Conservation (phyloP, 129 eudicot species). For the Scalesia atractyloides region DNA sequence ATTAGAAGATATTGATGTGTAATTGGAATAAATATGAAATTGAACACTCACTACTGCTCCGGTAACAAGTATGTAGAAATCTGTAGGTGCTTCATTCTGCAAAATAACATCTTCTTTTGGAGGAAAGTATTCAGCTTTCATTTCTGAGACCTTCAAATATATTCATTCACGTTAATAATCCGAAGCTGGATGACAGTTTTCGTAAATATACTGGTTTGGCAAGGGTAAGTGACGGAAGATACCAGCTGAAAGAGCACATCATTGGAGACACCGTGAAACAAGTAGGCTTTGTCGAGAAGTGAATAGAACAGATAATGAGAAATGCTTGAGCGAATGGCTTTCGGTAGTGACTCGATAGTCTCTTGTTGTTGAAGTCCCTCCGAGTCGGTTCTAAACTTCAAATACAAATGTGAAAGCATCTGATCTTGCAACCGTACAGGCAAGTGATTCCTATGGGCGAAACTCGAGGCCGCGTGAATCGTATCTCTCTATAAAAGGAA, state of each 20-base stretch:
- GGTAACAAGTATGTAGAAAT: constrained; percentile 71
- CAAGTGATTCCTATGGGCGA: constrained; percentile 66
- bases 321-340: constrained; percentile 71
- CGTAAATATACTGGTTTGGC: neutral
- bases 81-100: constrained; percentile 86
- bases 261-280: constrained; percentile 61
- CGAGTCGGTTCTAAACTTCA: constrained; percentile 61
- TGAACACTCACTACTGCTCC: constrained; percentile 68
- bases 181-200: neutral
- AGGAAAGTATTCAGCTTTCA: constrained; percentile 86
- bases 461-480: constrained; percentile 72
- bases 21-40: neutral
- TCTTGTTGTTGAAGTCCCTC: constrained; percentile 83
- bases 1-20: too few species aligned
- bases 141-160: constrained; percentile 60
- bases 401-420: constrained; percentile 65
- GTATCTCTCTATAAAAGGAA: constrained; percentile 52
- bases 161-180: neutral
- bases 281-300: constrained; percentile 64
- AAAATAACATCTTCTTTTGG: constrained; percentile 82
- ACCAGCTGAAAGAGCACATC: constrained; percentile 81
- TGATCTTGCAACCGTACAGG: constrained; percentile 67
- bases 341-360: constrained; percentile 66
- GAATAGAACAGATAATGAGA: constrained; percentile 53
- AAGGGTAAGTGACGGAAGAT: constrained; percentile 6